Percentiles rank a stretch among this genome's conserved stretches.
These are phyloP conservation scores for Dalbergia oliveri DNA, from an alignment of 306 rosid species.

Conservation along the genomic window DNA sequence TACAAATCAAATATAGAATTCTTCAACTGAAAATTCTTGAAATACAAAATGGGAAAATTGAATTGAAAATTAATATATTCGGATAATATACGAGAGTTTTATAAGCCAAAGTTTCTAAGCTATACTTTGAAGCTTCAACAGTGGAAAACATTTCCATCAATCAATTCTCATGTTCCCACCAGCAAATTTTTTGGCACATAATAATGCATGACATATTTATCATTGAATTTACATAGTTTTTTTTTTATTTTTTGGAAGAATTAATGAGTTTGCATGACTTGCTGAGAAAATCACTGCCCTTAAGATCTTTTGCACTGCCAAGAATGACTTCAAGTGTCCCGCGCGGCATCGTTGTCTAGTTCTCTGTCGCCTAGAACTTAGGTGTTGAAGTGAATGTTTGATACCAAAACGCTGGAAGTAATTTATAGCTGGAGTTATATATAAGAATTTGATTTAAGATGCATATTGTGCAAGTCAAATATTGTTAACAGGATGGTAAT, in stretches of 20 bases:
- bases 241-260: background rate
- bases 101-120: background rate
- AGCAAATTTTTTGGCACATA: background rate
- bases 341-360: constrained; percentile 43
- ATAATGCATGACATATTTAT: background rate
- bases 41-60: background rate
- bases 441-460: no score
- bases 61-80: background rate
- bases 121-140: background rate
- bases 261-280: background rate
- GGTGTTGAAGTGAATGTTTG: background rate
- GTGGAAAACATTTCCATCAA: background rate
- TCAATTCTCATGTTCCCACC: background rate
- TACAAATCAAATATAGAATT: background rate
- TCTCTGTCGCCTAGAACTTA: background rate
- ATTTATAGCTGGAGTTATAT: background rate
- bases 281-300: constrained; percentile 46
- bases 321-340: constrained; percentile 62
- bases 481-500: no score
- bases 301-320: constrained; percentile 49
- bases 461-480: no score
- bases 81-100: background rate
- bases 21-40: background rate
- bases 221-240: background rate
- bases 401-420: background rate